Evolutionary conservation across 2,329 filamentous ascomycete species (phyloP).

Genomic region (Clathrospora elynae): DNA sequence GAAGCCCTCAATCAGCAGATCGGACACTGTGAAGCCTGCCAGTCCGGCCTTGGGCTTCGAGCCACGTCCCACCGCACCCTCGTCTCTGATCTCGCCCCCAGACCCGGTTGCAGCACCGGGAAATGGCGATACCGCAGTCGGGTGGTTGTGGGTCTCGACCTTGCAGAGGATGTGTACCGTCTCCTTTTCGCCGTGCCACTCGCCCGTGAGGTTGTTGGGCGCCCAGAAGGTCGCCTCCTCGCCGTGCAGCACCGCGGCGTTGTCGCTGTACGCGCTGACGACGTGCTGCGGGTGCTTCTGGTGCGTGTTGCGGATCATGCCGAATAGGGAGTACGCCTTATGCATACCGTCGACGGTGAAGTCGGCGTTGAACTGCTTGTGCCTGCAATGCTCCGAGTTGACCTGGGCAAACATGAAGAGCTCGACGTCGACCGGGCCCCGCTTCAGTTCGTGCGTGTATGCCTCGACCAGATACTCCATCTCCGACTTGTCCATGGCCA

Average conservation of each 20-base stretch:
- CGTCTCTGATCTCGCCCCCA: constrained; percentile 93
- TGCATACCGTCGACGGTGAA: constrained; percentile 90
- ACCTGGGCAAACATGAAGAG: constrained; percentile 99
- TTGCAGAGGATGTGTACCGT: constrained; percentile 86
- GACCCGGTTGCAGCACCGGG: constrained; percentile 93
- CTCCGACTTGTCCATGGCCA: constrained; percentile 85
- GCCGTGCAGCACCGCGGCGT: constrained; percentile 88
- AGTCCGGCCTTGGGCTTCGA: constrained; percentile 93
- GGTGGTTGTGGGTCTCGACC: constrained; percentile 98
- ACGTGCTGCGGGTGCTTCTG: constrained; percentile 75
- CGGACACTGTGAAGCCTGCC: constrained; percentile 91
- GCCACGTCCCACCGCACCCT: constrained; percentile 90
- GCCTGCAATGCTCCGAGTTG: constrained; percentile 90
- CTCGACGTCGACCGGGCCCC: constrained; percentile 84
- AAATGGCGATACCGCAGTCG: constrained; percentile 92
- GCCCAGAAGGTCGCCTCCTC: constrained; percentile 79
- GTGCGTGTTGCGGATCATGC: constrained; percentile 97
- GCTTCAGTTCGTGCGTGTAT: constrained; percentile 68
- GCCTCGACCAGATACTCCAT: constrained; percentile 93
- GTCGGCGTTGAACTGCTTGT: constrained; percentile 94
- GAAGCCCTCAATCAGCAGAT: constrained; percentile 84
- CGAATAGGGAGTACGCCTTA: constrained; percentile 82
- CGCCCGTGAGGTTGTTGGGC: constrained; percentile 81
- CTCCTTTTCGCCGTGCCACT: constrained; percentile 88
- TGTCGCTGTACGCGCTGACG: constrained; percentile 97